Base-by-base conservation (phyloP, 371 early-diverging fungal species). In the Mortierella sp. region DNA sequence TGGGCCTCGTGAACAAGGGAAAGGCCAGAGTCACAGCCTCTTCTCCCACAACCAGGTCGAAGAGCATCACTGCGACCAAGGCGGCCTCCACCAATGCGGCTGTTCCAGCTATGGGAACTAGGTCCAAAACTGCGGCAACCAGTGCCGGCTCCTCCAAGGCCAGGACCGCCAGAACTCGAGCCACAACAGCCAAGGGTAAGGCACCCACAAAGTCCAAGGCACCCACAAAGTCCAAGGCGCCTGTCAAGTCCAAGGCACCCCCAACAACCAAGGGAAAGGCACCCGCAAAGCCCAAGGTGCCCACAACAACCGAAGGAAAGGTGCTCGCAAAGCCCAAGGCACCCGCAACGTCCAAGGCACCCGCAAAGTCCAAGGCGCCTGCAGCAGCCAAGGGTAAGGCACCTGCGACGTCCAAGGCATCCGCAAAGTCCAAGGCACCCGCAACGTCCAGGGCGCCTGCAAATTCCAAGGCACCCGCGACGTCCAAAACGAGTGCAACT, bases 1-100 rank as follows among this genome's bases (percentile, higher is more conserved):
- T 72, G 51, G 66, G 59, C 8, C 66, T 65, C 28, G 65, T 52
- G 28, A 28, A 28, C 11, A 28, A 28, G 12, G 16, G 24, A 1
- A 28, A 55, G 28, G 24, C 4, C 9, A 55, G 28, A 55, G 28
- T 12, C 1, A 14, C 28, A 4, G 6, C 28, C 3, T 30, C 28
- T 26, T 8, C 55, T 28, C 26, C 55, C 20, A 26, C 11, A 12
- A 28, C 26, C 55, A 55, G 16, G 10, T 9, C 65, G 45, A 28
- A 65, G 16, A 12, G 24, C 32, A 70, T 43, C 59, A 32, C 22
- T 32, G 24, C 64, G 5, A 30, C 58, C 45, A 40, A 20, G 30
- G 43, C 70, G 12, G 30, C 62, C 9, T 22, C 51, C 16, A 45
- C 70, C 35, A 30, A 49, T 3, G 32, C 57, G 18, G 64, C 20